Percentiles rank a stretch among this genome's conserved stretches.
Evolutionary conservation across 2,329 filamentous ascomycete species (phyloP).

Genomic region (Fusarium sp.): DNA sequence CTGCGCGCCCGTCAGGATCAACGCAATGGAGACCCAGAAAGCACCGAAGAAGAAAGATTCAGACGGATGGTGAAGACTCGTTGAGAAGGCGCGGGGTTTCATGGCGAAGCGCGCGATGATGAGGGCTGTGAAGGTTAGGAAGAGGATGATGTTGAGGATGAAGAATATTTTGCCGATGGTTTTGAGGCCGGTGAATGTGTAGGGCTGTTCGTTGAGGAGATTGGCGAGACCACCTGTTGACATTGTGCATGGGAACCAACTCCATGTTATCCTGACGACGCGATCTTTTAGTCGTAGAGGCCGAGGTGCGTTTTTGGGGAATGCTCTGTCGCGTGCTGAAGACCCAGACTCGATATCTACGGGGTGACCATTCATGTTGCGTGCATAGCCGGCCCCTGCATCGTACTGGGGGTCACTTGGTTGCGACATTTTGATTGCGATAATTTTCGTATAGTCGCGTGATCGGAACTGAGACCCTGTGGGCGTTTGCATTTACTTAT

Average conservation of each 20-base stretch:
- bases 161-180: constrained; percentile 21
- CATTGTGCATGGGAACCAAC: constrained; percentile 25
- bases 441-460: fast-evolving
- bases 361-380: neutral
- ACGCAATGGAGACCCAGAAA: constrained; percentile 12
- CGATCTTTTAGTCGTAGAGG: constrained; percentile 13
- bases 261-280: constrained; percentile 10
- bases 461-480: neutral
- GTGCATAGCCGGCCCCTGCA: neutral
- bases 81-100: constrained; percentile 11
- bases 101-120: constrained; percentile 2
- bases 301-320: neutral
- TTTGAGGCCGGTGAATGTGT: constrained; percentile 1
- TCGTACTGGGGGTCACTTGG: neutral
- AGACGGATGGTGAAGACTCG: constrained; percentile 17
- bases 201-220: constrained; percentile 11
- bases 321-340: neutral
- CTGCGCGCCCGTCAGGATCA: constrained; percentile 18
- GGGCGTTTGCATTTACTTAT: neutral
- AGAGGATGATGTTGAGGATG: constrained; percentile 15
- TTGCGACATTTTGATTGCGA: neutral
- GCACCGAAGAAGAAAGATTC: constrained; percentile 18
- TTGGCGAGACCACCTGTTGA: constrained; percentile 20
- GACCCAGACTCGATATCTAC: neutral
- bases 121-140: neutral